Base-by-base conservation (phyloP, 2,329 filamentous ascomycete genomes). In the Leptographium galeiforme region DNA sequence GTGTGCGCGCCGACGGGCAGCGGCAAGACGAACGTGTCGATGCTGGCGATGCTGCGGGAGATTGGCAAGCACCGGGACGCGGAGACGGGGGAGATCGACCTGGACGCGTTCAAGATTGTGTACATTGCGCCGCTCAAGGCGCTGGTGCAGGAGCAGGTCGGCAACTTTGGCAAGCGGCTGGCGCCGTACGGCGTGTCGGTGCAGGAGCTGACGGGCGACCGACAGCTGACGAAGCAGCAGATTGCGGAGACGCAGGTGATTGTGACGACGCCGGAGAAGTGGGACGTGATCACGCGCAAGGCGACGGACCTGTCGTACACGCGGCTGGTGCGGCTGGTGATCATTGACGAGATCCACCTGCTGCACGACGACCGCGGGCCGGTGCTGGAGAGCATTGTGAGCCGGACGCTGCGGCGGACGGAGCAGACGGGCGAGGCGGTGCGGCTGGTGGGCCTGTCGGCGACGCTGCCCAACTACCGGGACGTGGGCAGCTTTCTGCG, bases 251-350 rank as follows among this genome's bases (percentile, higher is more conserved):
- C 93, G 0, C 91, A 98, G 67, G 84, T 98, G 61, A 98, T 98
- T 61, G 90, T 98, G 55, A 98, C 93, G 0, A 98, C 93, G 0
- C 93, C 93, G 19, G 93, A 98, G 69, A 98, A 98, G 71, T 98
- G 89, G 87, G 93, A 98, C 69, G 91, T 98, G 60, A 96, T 98
- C 61, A 98, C 94, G 7, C 82, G 94, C 69, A 98, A 98, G 69
- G 90, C 91, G 8, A 96, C 91, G 2, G 94, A 98, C 66, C 81
- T 93, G 53, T 95, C 89, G 62, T 98, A 98, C 69, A 98, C 90
- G 16, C 95, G 94, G 62, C 79, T 98, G n/a, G 93, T 98, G 32
- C 85, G 91, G 41, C 77, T 98, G 12, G 85, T 98, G 55, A 90
- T 96, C 65, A 97, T 98, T 57, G 93, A 98, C 63, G 93, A 98